Base-by-base conservation (phyloP, 768 basidiomycete genomes). In the Kwoniella pini region DNA sequence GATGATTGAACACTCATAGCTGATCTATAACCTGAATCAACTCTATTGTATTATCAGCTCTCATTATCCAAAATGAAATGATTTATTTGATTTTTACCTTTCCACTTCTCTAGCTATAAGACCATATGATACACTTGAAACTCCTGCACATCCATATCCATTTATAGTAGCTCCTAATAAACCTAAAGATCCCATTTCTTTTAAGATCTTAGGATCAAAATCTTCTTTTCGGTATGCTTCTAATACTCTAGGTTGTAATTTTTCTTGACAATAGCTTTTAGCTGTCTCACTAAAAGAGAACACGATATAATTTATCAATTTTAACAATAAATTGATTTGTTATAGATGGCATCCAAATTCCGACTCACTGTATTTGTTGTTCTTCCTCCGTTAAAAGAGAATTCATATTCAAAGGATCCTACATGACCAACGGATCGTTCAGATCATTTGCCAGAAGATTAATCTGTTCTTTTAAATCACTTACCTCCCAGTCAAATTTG, bases 21-120 rank as follows among this genome's bases (percentile, higher is more conserved):
- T 4, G 91, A 94, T 24, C 95, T 89, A 74, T 96, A 98, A 0
- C 95, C 95, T 2, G 94, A 97, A 75, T 99, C 95, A 38, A 98
- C 87, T 63, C 94, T 92, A 68, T 10, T n/a, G 19, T 36, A 36
- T 36, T n/a, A n/a, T n/a, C n/a, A 36, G 33, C 33, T 7, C 7
- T 36, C 7, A 36, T 36, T 15, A 36, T 11, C 0, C 4, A 42
- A 0, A 27, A 52, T 19, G 36, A 52, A 31, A 15, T 52, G 30
- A 48, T 45, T 52, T 15, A 49, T 33, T 19, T 15, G 19, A 28
- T 9, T 67, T n/a, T 49, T 39, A 89, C 91, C 91, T 83, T 79
- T 97, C 95, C 3, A 98, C 87, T 77, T 97, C 95, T 39, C 95
- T 83, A 3, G 91, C 90, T 69, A 98, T 89, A 26, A 98, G 82